These are phyloP conservation scores for Pichia sp. DNA, from an alignment of 1,139 yeast genomes.

Conservation along the genomic window DNA sequence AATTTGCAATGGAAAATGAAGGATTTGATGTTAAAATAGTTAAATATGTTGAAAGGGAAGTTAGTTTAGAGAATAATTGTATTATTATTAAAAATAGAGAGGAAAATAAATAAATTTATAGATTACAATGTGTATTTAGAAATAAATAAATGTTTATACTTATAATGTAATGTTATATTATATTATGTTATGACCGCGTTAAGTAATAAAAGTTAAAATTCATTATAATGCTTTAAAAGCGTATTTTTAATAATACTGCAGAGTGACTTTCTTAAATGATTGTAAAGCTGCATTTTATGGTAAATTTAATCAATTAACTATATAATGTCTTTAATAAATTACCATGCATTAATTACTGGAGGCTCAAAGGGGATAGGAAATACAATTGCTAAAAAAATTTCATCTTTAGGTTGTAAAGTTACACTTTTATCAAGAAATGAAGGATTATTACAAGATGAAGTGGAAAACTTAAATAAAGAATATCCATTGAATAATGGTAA, in stretches of 20 bases:
- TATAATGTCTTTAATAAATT: constrained; percentile 4
- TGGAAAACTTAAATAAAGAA: constrained; percentile 32
- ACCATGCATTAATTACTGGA: constrained; percentile 65
- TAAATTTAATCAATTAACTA: no score
- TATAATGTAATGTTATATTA: no score
- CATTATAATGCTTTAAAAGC: no score
- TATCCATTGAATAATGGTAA: constrained; percentile 16
- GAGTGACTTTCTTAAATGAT: no score
- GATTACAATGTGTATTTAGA: no score
- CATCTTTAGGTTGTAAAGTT: constrained; percentile 55
- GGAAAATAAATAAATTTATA: background rate
- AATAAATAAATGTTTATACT: no score
- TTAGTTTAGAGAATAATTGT: constrained; percentile 70
- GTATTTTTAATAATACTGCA: no score
- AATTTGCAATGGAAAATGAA: constrained; percentile 38
- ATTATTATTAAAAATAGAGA: constrained; percentile 32
- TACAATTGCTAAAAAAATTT: constrained; percentile 53
- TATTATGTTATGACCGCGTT: no score
- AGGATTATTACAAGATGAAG: constrained; percentile 33
- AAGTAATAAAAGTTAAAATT: no score
- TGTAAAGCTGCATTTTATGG: no score
- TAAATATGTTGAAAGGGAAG: constrained; percentile 49
- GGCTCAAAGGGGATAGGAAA: constrained; percentile 82
- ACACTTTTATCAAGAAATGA: constrained; percentile 55
- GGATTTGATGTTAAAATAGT: constrained; percentile 44